phyloP scores from a whole-genome alignment of 1,284 basidiomycete genomes.

The Uromyces viciae-fabae region DNA sequence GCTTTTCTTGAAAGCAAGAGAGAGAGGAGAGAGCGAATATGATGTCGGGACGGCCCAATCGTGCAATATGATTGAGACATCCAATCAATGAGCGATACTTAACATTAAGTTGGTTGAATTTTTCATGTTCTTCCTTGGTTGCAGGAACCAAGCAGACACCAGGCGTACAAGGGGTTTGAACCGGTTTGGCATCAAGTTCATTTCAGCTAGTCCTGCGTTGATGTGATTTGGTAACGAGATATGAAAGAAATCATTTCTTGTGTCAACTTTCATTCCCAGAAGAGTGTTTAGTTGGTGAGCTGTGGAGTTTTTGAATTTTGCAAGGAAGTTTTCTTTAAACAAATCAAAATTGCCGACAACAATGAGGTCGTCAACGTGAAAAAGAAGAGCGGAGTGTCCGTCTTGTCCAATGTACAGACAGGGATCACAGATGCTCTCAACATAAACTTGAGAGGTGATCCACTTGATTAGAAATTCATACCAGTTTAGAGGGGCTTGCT shows the following conservation, averaged over 20 bases:
- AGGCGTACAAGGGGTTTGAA: neutral
- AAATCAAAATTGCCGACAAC: neutral
- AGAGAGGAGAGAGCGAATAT: neutral
- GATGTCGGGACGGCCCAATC: neutral
- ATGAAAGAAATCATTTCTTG: neutral
- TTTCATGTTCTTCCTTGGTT: neutral
- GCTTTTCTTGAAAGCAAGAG: neutral
- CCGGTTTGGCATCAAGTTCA: neutral
- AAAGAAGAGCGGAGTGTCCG: neutral
- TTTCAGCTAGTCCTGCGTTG: neutral
- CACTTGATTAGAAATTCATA: neutral
- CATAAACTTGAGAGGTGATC: neutral
- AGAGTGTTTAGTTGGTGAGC: neutral
- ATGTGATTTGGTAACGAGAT: neutral
- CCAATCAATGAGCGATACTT: neutral
- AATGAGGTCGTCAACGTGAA: neutral
- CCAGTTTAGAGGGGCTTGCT: neutral
- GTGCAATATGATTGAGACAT: neutral
- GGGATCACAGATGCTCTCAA: neutral
- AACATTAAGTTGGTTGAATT: neutral
- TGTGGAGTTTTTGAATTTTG: neutral
- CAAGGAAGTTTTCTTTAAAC: neutral
- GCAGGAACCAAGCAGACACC: neutral
- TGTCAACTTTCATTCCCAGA: neutral
- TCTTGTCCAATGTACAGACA: neutral